phyloP scores from a whole-genome alignment of 208 protist species.

The Vickermania ingenoplastis region DNA sequence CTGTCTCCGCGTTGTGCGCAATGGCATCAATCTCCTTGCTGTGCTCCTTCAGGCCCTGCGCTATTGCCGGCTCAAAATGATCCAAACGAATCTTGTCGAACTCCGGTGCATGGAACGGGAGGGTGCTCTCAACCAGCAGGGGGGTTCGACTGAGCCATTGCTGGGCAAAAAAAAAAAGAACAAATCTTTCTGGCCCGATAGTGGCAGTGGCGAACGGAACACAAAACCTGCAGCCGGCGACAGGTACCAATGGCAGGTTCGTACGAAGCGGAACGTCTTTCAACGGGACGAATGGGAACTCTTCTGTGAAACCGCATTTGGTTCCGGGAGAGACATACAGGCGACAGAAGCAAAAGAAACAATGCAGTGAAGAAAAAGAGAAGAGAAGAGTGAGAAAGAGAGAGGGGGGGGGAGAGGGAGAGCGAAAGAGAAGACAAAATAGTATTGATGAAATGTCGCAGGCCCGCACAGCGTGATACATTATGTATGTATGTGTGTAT shows the following conservation, averaged over 20 bases:
- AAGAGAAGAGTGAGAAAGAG: slow-evolving; percentile 5
- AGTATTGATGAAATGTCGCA: no score
- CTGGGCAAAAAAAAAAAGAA: no score
- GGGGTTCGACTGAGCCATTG: no score
- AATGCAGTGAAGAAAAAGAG: slow-evolving; percentile 3
- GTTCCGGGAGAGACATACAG: not conserved
- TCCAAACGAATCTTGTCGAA: slow-evolving; percentile 30
- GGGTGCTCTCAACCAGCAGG: slow-evolving; percentile 22
- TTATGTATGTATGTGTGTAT: no score
- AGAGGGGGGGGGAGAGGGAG: not conserved
- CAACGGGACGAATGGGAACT: no score
- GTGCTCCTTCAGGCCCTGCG: slow-evolving; percentile 30
- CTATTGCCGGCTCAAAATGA: slow-evolving; percentile 44
- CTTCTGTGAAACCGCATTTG: no score
- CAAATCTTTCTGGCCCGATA: no score
- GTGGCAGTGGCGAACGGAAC: no score
- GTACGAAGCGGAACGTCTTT: no score
- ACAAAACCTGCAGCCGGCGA: no score
- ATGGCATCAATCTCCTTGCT: slow-evolving; percentile 33
- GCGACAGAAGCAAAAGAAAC: slow-evolving; percentile 2
- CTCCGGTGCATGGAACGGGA: slow-evolving; percentile 26
- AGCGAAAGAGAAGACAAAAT: slow-evolving; percentile 6
- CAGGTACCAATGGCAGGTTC: no score
- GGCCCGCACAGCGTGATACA: no score
- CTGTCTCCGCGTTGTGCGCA: slow-evolving; percentile 14